phyloP scores from a whole-genome alignment of 2,329 filamentous ascomycete species.

The Trematosphaeria pertusa region DNA sequence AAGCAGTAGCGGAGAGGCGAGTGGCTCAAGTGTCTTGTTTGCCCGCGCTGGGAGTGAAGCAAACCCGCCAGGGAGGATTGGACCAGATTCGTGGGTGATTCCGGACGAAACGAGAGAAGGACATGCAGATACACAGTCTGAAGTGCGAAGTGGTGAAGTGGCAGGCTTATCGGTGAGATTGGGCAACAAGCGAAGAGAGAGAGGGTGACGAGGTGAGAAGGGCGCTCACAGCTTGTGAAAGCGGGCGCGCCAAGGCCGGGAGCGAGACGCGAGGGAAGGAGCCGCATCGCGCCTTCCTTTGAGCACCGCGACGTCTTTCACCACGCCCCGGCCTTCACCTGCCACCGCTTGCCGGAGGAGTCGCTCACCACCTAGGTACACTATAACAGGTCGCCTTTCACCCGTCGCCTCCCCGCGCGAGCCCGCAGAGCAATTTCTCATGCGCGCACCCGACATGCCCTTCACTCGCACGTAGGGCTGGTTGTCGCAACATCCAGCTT shows the following conservation, averaged over 20 bases:
- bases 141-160: neutral
- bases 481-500: constrained; percentile 34
- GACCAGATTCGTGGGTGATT: neutral
- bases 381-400: too few species aligned
- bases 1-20: neutral
- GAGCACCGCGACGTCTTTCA: neutral
- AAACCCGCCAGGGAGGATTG: constrained; percentile 2
- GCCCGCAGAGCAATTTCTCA: constrained; percentile 19
- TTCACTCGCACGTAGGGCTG: constrained; percentile 39
- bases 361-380: too few species aligned
- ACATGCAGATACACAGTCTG: neutral
- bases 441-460: constrained; percentile 39
- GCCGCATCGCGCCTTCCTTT: constrained; percentile 32
- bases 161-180: neutral
- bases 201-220: constrained; percentile 5
- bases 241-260: constrained; percentile 13
- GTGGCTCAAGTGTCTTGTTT: constrained; percentile 7
- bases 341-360: too few species aligned
- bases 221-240: constrained; percentile 5
- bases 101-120: neutral
- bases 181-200: constrained; percentile 3
- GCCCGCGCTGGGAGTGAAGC: constrained; percentile 6
- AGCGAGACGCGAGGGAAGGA: constrained; percentile 20
- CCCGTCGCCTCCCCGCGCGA: too few species aligned
- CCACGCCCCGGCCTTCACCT: too few species aligned